Evolutionary conservation across 129 eudicot species (phyloP).

Genomic region (Apium graveolens): DNA sequence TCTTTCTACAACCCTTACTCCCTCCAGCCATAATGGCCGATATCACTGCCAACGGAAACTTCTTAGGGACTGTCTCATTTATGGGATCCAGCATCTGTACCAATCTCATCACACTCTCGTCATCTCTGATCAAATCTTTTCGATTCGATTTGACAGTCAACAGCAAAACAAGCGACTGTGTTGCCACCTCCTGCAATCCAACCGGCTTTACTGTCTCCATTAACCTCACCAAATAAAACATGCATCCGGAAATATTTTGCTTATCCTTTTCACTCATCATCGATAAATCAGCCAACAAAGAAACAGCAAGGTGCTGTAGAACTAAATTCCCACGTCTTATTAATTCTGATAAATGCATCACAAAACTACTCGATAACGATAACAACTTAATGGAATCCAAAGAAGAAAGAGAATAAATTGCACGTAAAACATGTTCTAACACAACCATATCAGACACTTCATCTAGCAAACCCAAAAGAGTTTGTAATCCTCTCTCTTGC

Average conservation of each 20-base stretch:
- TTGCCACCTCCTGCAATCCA: slow-evolving; percentile 49
- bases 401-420: slow-evolving; percentile 46
- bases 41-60: slow-evolving; percentile 63
- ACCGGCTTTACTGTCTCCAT: slow-evolving; percentile 64
- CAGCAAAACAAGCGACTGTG: slow-evolving; percentile 43
- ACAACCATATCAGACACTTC: slow-evolving; percentile 41
- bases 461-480: slow-evolving; percentile 40
- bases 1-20: slow-evolving; percentile 70
- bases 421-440: slow-evolving; percentile 61
- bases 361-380: slow-evolving; percentile 41
- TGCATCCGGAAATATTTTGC: slow-evolving; percentile 47
- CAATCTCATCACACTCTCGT: slow-evolving; percentile 62
- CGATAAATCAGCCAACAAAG: slow-evolving; percentile 40
- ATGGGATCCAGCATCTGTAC: slow-evolving; percentile 69
- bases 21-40: slow-evolving; percentile 61
- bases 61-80: slow-evolving; percentile 57
- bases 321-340: slow-evolving; percentile 47
- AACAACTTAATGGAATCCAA: slow-evolving; percentile 39
- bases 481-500: slow-evolving; percentile 48
- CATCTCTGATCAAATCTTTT: slow-evolving; percentile 67
- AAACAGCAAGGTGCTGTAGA: slow-evolving; percentile 52
- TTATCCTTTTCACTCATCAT: slow-evolving; percentile 49
- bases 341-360: slow-evolving; percentile 40
- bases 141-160: slow-evolving; percentile 48
- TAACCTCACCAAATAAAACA: slow-evolving; percentile 53